Base-by-base conservation (phyloP, 192 early-diverging fungal species). In the Irineochytrium annulatum region DNA sequence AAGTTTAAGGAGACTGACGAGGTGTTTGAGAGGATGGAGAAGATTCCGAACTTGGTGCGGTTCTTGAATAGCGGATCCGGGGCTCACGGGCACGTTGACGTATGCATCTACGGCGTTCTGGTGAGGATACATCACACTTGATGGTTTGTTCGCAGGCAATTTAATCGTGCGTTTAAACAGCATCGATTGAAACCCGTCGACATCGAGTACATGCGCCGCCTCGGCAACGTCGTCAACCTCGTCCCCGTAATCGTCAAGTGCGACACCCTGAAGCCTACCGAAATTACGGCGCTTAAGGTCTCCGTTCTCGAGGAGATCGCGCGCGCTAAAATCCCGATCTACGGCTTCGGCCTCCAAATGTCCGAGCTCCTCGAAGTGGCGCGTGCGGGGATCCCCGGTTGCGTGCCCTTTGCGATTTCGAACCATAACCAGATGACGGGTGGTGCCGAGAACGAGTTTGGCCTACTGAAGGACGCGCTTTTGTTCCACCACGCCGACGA, bases 181-280 rank as follows among this genome's bases (percentile, higher is more conserved):
- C 77, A 86, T 53, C 75, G 85, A 1, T 30, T 86, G 13, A 88
- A 88, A 52, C 74, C 81, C 16, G 79, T 84, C 17, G 87, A 89
- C 60, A 57, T 87, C 19, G 87, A 89, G 66, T 89, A 78, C 58
- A 81, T 89, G 72, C 73, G 83, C 20, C 69, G 78, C 33, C 72
- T 87, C 45, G 69, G 76, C 13, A 74, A 78, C 19, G 86, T 81
- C 14, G 75, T 86, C 14, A 81, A 77, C 52, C 70, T 88, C 11
- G 67, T 90, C 20, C 86, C 86, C 4, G 74, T 88, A 22, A 83
- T 88, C 48, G 65, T 77, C 34, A 88, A 88, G 49, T 59, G 70
- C 35, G 86, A 88, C 62, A 70, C 78, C 3, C 59, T 80, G 29
- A 55, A 69, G 2, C 60, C 60, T 24, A 53, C 75, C 30, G 73